Evolutionary conservation across 2,329 filamentous ascomycete genomes (phyloP).

Genomic region (Pyricularia sp.): DNA sequence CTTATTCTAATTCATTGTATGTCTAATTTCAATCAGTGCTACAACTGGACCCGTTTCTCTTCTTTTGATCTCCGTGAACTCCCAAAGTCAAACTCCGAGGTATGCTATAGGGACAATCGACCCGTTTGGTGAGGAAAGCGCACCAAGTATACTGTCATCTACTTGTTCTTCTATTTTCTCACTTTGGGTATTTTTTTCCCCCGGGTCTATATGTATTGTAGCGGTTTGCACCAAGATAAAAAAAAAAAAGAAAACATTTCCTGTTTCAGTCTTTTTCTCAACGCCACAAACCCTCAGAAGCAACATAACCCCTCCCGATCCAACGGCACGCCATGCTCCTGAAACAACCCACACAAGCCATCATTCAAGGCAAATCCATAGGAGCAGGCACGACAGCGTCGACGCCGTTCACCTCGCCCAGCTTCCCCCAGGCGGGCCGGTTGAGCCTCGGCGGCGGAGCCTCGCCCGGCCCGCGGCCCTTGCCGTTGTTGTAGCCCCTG

Average conservation of each 20-base stretch:
- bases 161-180: background rate
- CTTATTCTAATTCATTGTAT: background rate
- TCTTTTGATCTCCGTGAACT: background rate
- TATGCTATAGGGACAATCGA: background rate
- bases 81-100: background rate
- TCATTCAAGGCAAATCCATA: background rate
- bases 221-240: background rate
- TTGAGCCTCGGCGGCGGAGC: constrained; percentile 44
- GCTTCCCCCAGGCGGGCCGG: constrained; percentile 51
- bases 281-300: background rate
- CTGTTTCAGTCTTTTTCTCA: background rate
- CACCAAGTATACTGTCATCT: background rate
- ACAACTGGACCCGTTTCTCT: background rate
- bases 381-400: background rate
- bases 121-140: background rate
- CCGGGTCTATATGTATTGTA: background rate
- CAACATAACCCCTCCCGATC: background rate
- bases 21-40: background rate
- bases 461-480: constrained; percentile 44
- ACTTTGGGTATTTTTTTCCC: background rate
- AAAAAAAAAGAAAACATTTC: background rate
- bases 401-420: constrained; percentile 18
- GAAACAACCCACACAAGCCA: background rate
- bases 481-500: constrained; percentile 69
- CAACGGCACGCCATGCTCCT: background rate